phyloP scores from a whole-genome alignment of 108 stramenopile genomes.

The Epithemia pelagica region DNA sequence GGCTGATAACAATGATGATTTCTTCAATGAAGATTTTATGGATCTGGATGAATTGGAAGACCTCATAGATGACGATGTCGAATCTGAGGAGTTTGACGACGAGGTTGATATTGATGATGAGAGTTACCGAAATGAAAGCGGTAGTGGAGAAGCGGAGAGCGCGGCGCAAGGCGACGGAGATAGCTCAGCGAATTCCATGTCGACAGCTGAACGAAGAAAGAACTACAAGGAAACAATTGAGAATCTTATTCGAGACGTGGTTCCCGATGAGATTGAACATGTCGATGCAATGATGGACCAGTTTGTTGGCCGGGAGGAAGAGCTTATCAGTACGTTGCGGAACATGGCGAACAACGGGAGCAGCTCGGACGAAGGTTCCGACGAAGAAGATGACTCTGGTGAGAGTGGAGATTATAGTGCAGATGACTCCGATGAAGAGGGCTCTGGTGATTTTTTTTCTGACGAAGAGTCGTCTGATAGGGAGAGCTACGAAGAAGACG shows the following conservation, averaged over 20 bases:
- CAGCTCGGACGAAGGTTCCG: not conserved
- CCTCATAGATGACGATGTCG: constrained; percentile 1
- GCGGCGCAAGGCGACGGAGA: not conserved
- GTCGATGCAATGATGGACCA: constrained; percentile 60
- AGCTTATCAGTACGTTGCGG: constrained; percentile 40
- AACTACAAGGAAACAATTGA: constrained; percentile 47
- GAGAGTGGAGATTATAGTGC: not conserved
- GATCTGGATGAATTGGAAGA: no score
- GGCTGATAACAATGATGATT: no score
- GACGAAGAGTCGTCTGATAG: not conserved
- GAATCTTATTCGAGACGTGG: constrained; percentile 50
- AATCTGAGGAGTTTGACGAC: not conserved
- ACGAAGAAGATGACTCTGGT: not conserved
- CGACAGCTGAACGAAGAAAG: constrained; percentile 9
- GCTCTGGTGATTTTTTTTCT: not conserved
- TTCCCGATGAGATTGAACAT: constrained; percentile 63
- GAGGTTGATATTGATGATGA: not conserved
- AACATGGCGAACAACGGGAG: constrained; percentile 37
- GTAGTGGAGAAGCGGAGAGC: not conserved
- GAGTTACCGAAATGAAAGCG: not conserved
- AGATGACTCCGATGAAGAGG: not conserved
- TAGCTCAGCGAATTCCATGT: no score
- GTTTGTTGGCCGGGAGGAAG: constrained; percentile 44
- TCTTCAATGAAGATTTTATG: no score
- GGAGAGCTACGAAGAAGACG: not conserved